A percentile compares a stretch with the other conserved stretches of the same genome.
Conservation (phyloP, 805 yeast genomes). For the Vanderwaltozyma polyspora region DNA sequence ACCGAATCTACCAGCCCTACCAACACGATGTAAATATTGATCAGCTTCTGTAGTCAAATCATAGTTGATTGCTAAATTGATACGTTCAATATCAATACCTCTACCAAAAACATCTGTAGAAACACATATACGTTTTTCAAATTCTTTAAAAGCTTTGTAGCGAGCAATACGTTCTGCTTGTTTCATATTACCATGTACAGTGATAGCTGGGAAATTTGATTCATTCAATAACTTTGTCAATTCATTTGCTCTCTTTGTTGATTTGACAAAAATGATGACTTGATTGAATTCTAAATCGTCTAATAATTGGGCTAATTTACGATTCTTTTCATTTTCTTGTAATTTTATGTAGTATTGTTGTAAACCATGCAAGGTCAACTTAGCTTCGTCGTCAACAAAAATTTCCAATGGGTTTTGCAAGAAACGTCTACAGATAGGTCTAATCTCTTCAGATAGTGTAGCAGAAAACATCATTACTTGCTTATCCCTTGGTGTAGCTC, state of each 20-base stretch:
- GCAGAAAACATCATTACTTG: slow-evolving; percentile 99
- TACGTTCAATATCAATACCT: slow-evolving; percentile 98
- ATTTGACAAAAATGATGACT: slow-evolving; percentile 90
- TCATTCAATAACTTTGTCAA: slow-evolving; percentile 80
- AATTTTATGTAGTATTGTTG: slow-evolving; percentile 92
- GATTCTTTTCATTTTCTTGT: slow-evolving; percentile 84
- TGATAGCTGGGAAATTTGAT: slow-evolving; percentile 93
- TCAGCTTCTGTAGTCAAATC: slow-evolving; percentile 95
- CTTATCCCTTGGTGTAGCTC: slow-evolving; percentile 95
- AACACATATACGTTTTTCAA: slow-evolving; percentile 96
- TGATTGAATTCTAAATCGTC: slow-evolving; percentile 95
- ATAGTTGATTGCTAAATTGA: slow-evolving; percentile 93
- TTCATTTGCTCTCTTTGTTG: slow-evolving; percentile 85
- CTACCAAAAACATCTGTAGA: slow-evolving; percentile 98
- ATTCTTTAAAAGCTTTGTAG: slow-evolving; percentile 92
- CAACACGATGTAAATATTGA: slow-evolving; percentile 97
- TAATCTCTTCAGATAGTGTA: slow-evolving; percentile 83
- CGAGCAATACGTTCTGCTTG: slow-evolving; percentile 98
- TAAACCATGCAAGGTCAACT: slow-evolving; percentile 93
- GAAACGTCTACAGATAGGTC: slow-evolving; percentile 95
- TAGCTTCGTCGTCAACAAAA: slow-evolving; percentile 94
- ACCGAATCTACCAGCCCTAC: slow-evolving; percentile 99
- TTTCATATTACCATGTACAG: slow-evolving; percentile 88
- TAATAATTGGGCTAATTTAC: slow-evolving; percentile 80
- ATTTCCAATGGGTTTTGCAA: slow-evolving; percentile 97